These are phyloP conservation scores for Stentor roeselii DNA, from an alignment of 73 alveolate genomes.

Conservation along the genomic window DNA sequence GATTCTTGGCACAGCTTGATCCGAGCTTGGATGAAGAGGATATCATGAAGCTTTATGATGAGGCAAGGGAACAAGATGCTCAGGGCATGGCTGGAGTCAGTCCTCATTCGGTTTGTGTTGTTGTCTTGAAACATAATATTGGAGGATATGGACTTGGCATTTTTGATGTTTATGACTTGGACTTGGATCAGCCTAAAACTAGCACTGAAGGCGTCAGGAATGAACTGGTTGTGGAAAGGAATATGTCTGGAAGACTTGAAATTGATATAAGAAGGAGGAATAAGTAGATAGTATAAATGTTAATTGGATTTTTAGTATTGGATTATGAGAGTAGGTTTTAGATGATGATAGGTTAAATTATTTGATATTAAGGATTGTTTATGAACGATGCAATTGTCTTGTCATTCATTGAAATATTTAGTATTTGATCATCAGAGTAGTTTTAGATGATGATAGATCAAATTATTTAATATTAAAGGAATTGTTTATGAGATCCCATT, in stretches of 20 bases:
- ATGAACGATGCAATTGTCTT: too few species aligned
- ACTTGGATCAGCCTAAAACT: neutral
- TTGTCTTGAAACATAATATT: neutral
- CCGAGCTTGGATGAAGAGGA: slow-evolving; percentile 15
- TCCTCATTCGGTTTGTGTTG: slow-evolving; percentile 4
- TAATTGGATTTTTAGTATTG: too few species aligned
- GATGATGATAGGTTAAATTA: too few species aligned
- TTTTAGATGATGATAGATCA: too few species aligned
- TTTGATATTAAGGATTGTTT: too few species aligned
- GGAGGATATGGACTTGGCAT: slow-evolving; percentile 28
- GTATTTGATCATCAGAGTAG: too few species aligned
- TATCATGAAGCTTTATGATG: neutral
- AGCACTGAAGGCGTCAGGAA: slow-evolving; percentile 25
- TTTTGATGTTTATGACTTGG: slow-evolving; percentile 11
- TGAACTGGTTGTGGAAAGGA: slow-evolving; percentile 20
- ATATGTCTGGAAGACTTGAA: neutral
- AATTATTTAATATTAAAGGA: too few species aligned
- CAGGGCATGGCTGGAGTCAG: neutral
- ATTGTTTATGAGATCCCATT: too few species aligned
- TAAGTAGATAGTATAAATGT: neutral
- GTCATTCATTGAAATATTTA: too few species aligned
- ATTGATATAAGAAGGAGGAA: neutral
- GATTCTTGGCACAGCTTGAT: neutral
- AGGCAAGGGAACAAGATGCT: neutral
- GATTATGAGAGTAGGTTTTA: too few species aligned